phyloP scores from a whole-genome alignment of 1,284 basidiomycete species.

The Ganoderma multipileum region DNA sequence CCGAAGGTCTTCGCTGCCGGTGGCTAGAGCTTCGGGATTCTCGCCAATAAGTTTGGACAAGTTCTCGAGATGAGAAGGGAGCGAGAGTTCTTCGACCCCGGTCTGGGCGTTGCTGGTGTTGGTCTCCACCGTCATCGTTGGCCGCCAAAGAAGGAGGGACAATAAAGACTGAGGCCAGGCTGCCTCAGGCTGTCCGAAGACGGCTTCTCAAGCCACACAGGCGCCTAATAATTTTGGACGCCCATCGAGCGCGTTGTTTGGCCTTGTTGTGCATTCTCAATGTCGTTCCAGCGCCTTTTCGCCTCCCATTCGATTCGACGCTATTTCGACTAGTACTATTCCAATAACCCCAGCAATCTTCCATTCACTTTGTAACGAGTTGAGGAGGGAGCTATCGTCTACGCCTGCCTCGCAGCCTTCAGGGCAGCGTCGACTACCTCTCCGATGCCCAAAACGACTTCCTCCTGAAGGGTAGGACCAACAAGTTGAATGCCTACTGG shows the following conservation, averaged over 20 bases:
- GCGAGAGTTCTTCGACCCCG: conserved; percentile 23
- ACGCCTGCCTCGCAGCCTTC: conserved; percentile 22
- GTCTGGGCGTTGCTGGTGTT: not conserved
- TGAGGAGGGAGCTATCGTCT: not conserved
- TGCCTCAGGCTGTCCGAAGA: not conserved
- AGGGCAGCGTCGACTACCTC: conserved; percentile 46
- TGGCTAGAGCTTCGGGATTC: conserved; percentile 59
- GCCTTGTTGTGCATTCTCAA: conserved; percentile 29
- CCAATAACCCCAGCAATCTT: not conserved
- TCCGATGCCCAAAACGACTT: conserved; percentile 51
- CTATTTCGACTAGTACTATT: not conserved
- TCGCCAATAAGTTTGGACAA: conserved; percentile 63
- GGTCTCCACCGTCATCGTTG: conserved; percentile 5
- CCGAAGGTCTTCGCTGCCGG: conserved; percentile 63
- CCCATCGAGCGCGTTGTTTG: conserved; percentile 23
- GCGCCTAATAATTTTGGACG: conserved; percentile 31
- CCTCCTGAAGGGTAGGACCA: conserved; percentile 57
- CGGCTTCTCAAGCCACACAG: not conserved
- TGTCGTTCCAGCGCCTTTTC: not conserved
- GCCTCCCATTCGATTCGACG: not conserved
- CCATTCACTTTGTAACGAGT: not conserved
- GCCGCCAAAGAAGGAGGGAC: conserved; percentile 1
- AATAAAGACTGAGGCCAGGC: not conserved
- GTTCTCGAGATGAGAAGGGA: conserved; percentile 50
- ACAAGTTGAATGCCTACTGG: conserved; percentile 60